Conservation (phyloP, 768 basidiomycete species). For the Chalciporus piperatus region DNA sequence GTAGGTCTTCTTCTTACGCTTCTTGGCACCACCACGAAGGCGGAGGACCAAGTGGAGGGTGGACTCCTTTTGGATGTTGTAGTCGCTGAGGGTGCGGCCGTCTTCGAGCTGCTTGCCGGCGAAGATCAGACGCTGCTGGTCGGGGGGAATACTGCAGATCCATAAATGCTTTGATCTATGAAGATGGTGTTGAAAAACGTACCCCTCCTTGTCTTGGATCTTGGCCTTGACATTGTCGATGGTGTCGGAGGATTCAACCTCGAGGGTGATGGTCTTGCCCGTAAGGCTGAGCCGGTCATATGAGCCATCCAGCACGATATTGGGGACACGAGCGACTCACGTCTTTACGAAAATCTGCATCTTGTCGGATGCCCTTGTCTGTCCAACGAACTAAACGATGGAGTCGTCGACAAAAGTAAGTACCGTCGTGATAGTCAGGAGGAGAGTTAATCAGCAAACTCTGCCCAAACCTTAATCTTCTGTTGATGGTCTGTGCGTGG, state of each 20-base stretch:
- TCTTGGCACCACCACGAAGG: conserved; percentile 99
- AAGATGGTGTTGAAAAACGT: conserved; percentile 16
- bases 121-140: conserved; percentile 98
- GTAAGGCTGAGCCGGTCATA: conserved; percentile 66
- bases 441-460: conserved; percentile 14
- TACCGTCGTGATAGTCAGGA: conserved; percentile 36
- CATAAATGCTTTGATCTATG: conserved; percentile 1
- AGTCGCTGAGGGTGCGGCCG: conserved; percentile 92
- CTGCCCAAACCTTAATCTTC: conserved; percentile 28
- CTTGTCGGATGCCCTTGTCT: conserved; percentile 72
- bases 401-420: conserved; percentile 91
- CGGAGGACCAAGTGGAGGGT: conserved; percentile 97
- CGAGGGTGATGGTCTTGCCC: conserved; percentile 98
- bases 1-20: conserved; percentile 99
- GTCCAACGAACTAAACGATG: conserved; percentile 87
- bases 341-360: conserved; percentile 99
- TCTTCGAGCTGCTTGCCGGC: conserved; percentile 99
- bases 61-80: conserved; percentile 99
- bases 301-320: conserved; percentile 2
- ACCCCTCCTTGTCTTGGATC: conserved; percentile 98
- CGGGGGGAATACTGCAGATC: conserved; percentile 70
- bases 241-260: conserved; percentile 96
- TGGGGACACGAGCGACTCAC: conserved; percentile 41
- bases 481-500: conserved; percentile 48
- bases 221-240: conserved; percentile 98